Base-by-base conservation (phyloP, 2,329 filamentous ascomycete genomes). In the Cercospora sp. region DNA sequence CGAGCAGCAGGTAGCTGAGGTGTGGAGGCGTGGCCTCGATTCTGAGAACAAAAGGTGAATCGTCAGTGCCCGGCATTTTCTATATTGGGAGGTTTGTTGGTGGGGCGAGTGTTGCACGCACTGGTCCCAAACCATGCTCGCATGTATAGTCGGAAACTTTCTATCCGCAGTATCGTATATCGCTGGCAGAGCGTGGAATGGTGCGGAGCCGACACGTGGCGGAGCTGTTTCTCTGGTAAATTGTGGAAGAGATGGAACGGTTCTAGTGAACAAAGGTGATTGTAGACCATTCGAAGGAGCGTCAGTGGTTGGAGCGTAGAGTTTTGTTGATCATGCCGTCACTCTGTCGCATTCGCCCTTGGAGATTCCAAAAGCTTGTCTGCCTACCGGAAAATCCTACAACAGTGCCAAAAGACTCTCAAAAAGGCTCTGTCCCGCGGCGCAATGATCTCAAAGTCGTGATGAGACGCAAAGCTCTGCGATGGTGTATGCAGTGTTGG, bases 301-400 rank as follows among this genome's bases (percentile, higher is more conserved):
- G 55, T 28, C 8, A 34, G 55, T 59, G 55, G 55, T 59, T 28
- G 55, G 55, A 59, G 28, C 32, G 55, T 59, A 13, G 28, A 34
- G 55, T 21, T 65, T 85, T 82, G 85, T 85, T 88, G 79, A 88
- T 88, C 73, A 88, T 85, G 49, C 85, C 83, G 49, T 82, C 81
- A 66, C 63, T 66, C 26, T 65, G 55, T 65, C 34, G 40, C 53
- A 6, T 34, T 53, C 16, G 26, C 10, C 40, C 24, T 16, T 37
- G 49, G 34, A 21, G 51, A 65, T 18, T 21, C n/a, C 28, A 13
- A 30, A 59, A 37, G 32, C 55, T 37, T 34, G n/a, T 59, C 18
- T 34, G n/a, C 55, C 55, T 37, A 21, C 32, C 28, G 5, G 9
- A 24, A 18, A 18, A 7, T 28, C 2, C 49, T 55, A 55, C 49